Evolutionary conservation across 352 stramenopile species (phyloP).

Genomic region (Phytophthora hybrid): DNA sequence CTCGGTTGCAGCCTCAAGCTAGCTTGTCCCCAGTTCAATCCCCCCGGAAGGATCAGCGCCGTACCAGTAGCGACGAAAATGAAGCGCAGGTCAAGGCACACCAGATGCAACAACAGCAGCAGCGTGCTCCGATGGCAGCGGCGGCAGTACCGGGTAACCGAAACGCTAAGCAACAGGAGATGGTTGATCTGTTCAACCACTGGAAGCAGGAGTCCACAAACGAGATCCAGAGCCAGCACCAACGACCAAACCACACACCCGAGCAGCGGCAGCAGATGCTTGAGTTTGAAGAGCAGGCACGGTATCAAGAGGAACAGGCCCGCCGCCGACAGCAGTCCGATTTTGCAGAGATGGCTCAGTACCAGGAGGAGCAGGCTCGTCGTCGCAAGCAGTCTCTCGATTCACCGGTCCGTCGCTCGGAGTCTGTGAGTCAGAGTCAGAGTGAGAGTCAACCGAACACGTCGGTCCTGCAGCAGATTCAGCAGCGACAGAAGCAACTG

Average conservation of each 20-base stretch:
- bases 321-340: slow-evolving; percentile 40
- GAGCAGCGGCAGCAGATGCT: slow-evolving; percentile 33
- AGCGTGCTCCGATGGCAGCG: slow-evolving; percentile 9
- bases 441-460: slow-evolving; percentile 7
- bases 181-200: slow-evolving; percentile 43
- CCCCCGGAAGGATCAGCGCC: slow-evolving; percentile 17
- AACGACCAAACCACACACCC: slow-evolving; percentile 23
- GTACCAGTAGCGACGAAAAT: slow-evolving; percentile 12
- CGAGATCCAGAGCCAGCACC: slow-evolving; percentile 22
- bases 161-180: slow-evolving; percentile 43
- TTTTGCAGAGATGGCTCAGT: slow-evolving; percentile 39
- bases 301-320: slow-evolving; percentile 39
- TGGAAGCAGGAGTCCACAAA: slow-evolving; percentile 47
- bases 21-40: slow-evolving; percentile 31
- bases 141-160: slow-evolving; percentile 7
- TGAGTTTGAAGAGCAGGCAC: slow-evolving; percentile 41
- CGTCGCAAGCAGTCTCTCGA: slow-evolving; percentile 33
- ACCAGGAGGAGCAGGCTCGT: slow-evolving; percentile 41
- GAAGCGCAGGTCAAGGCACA: slow-evolving; percentile 18
- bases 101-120: slow-evolving; percentile 17
- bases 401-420: slow-evolving; percentile 12
- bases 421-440: slow-evolving; percentile 24
- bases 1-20: slow-evolving; percentile 16
- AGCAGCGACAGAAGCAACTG: slow-evolving; percentile 43
- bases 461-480: slow-evolving; percentile 42